Evolutionary conservation across 768 basidiomycete species (phyloP).

Genomic region (Auriscalpium vulgare): DNA sequence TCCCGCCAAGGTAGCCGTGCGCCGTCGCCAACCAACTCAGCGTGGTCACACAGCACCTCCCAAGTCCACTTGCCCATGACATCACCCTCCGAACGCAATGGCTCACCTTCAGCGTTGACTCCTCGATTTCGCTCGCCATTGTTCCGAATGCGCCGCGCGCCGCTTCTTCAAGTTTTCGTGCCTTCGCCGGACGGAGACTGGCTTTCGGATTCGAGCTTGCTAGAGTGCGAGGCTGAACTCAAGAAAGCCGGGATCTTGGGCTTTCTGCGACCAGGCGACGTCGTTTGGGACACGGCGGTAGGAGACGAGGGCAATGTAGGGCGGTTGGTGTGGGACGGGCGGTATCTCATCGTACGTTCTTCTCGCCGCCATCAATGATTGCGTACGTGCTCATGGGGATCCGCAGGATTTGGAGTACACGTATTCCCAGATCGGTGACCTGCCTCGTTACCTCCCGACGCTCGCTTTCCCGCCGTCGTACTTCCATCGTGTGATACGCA

Average conservation of each 20-base stretch:
- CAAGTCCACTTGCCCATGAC: conserved; percentile 8
- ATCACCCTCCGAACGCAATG: not conserved
- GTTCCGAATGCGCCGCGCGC: conserved; percentile 63
- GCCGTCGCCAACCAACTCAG: conserved; percentile 52
- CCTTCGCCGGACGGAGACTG: conserved; percentile 83
- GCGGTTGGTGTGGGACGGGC: conserved; percentile 84
- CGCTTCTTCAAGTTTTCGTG: conserved; percentile 73
- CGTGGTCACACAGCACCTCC: conserved; percentile 32
- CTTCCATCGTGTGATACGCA: conserved; percentile 79
- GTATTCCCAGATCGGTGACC: conserved; percentile 66
- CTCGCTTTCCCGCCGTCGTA: conserved; percentile 82
- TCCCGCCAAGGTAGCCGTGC: conserved; percentile 50
- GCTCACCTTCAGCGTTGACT: not conserved
- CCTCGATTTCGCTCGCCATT: conserved; percentile 57
- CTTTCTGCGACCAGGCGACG: conserved; percentile 66
- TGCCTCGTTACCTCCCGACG: conserved; percentile 74
- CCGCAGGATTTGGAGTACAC: conserved; percentile 77
- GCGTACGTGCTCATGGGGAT: not conserved
- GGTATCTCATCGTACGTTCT: conserved; percentile 68
- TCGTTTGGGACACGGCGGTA: conserved; percentile 82
- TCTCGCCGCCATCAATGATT: conserved; percentile 2
- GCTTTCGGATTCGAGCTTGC: conserved; percentile 73
- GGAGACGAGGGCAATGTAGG: conserved; percentile 83
- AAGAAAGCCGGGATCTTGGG: conserved; percentile 56
- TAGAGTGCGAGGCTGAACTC: conserved; percentile 79